These are phyloP conservation scores for Meredithiella fracta DNA, from an alignment of 2,329 filamentous ascomycete species.

Conservation along the genomic window DNA sequence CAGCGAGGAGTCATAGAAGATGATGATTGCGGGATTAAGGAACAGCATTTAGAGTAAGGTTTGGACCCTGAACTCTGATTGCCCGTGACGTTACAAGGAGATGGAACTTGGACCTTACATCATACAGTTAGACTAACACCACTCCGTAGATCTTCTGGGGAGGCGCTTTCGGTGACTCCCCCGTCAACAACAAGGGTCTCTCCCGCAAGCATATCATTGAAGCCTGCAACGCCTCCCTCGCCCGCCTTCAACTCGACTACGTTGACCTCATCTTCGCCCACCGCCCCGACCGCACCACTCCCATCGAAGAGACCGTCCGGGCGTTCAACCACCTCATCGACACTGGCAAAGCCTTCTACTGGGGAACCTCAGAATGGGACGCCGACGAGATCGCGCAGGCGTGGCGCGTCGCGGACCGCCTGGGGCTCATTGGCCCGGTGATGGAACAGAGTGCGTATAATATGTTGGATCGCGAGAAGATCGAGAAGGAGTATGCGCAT, in stretches of 20 bases:
- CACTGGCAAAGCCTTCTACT: constrained; percentile 52
- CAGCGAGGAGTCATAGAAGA: neutral
- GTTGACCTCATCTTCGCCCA: constrained; percentile 57
- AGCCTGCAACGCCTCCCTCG: constrained; percentile 42
- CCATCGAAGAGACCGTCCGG: constrained; percentile 54
- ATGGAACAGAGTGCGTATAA: constrained; percentile 55
- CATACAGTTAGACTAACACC: neutral
- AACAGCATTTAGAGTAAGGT: neutral
- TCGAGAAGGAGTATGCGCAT: constrained; percentile 46
- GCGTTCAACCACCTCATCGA: constrained; percentile 56
- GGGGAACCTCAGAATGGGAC: constrained; percentile 53
- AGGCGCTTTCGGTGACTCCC: constrained; percentile 39
- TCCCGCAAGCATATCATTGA: constrained; percentile 56
- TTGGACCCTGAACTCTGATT: neutral
- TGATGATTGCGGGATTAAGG: neutral
- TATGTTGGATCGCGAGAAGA: constrained; percentile 42
- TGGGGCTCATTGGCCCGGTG: constrained; percentile 44
- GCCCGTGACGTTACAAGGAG: neutral
- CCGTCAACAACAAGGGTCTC: constrained; percentile 50
- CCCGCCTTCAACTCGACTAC: constrained; percentile 42
- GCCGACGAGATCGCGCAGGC: constrained; percentile 49
- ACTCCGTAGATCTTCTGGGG: constrained; percentile 40
- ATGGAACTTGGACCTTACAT: neutral
- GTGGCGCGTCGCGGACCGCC: constrained; percentile 41
- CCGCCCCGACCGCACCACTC: constrained; percentile 48